phyloP scores from a whole-genome alignment of 345 rosid genomes.

The Isatis tinctoria region DNA sequence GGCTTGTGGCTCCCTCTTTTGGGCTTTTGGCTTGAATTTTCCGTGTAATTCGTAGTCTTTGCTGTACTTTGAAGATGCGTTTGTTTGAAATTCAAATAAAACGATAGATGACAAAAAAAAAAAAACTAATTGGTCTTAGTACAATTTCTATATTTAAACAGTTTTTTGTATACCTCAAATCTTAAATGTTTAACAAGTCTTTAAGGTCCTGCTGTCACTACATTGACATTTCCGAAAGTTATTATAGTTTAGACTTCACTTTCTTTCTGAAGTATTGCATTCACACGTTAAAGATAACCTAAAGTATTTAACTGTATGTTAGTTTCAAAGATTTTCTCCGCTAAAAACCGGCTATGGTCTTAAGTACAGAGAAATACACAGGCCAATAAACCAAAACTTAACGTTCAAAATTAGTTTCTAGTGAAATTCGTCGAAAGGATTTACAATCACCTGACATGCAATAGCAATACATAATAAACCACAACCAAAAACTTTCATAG shows the following conservation, averaged over 20 bases:
- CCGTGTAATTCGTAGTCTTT: too few relatives aligned
- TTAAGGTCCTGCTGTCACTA: conserved; percentile 1
- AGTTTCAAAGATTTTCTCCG: background rate
- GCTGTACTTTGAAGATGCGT: too few relatives aligned
- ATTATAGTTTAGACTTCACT: conserved; percentile 4
- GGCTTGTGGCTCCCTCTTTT: too few relatives aligned
- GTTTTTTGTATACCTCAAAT: conserved; percentile 5
- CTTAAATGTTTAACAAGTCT: conserved; percentile 8
- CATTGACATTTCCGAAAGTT: background rate
- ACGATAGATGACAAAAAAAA: too few relatives aligned
- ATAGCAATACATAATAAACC: too few relatives aligned
- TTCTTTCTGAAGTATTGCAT: conserved; percentile 7
- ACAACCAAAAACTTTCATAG: too few relatives aligned
- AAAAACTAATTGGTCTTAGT: too few relatives aligned
- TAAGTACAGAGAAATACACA: background rate
- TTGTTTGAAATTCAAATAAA: too few relatives aligned
- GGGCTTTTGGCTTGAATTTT: too few relatives aligned
- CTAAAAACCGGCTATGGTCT: background rate
- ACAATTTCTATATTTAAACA: too few relatives aligned
- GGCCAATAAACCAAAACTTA: background rate
- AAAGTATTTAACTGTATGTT: background rate
- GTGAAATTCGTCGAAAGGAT: background rate
- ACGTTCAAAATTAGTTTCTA: background rate
- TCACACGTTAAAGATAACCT: conserved; percentile 15
- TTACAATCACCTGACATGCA: too few relatives aligned